Evolutionary conservation across 192 early-diverging fungal species (phyloP).

Genomic region (Coemansia erecta): DNA sequence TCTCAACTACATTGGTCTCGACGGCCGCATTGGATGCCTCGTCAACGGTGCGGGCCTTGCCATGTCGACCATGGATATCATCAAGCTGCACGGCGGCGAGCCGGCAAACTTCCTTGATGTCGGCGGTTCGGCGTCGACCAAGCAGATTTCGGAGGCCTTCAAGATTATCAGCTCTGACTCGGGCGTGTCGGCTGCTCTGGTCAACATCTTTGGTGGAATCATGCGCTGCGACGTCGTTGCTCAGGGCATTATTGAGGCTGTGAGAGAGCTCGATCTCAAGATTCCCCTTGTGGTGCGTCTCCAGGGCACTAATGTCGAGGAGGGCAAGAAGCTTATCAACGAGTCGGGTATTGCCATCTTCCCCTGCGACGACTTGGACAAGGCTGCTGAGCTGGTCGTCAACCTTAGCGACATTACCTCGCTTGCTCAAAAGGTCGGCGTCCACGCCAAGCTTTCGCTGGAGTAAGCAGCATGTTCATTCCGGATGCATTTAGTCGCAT

Average conservation of each 20-base stretch:
- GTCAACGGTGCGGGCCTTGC: constrained; percentile 98
- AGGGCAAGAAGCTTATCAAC: constrained; percentile 88
- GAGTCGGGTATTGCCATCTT: constrained; percentile 91
- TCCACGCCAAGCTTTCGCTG: constrained; percentile 50
- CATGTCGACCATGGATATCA: constrained; percentile 99
- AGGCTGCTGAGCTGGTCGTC: constrained; percentile 72
- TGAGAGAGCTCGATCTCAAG: constrained; percentile 84
- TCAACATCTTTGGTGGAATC: constrained; percentile 99
- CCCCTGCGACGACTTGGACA: constrained; percentile 92
- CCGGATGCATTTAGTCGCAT: no score
- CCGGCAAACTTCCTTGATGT: constrained; percentile 99
- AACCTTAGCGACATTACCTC: constrained; percentile 55
- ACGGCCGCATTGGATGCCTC: constrained; percentile 96
- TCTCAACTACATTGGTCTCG: constrained; percentile 99
- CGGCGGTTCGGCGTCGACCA: constrained; percentile 91
- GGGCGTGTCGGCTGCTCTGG: constrained; percentile 93
- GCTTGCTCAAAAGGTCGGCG: constrained; percentile 48
- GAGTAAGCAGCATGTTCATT: constrained; percentile 16
- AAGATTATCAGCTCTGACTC: constrained; percentile 98
- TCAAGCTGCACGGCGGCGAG: constrained; percentile 97
- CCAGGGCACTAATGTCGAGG: constrained; percentile 84
- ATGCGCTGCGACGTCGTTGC: constrained; percentile 99
- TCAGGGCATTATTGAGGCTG: constrained; percentile 94
- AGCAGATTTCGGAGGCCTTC: constrained; percentile 98
- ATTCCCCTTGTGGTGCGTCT: constrained; percentile 97